Base-by-base conservation (phyloP, 805 yeast genomes). In the Ogataea nitratoaversa region DNA sequence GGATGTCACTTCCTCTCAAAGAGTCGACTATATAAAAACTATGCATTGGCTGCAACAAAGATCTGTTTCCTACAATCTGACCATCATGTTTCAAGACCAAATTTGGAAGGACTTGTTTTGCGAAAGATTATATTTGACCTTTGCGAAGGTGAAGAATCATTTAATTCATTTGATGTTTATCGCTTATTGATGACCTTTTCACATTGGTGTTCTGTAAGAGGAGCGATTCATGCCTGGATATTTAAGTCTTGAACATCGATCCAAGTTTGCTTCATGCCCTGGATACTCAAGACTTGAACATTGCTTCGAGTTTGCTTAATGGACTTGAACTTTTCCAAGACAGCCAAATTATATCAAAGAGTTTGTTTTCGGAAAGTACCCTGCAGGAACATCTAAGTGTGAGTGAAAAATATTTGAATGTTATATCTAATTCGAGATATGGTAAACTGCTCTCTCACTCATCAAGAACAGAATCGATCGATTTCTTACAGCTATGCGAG, bases 61-160 rank as follows among this genome's bases (percentile, higher is more conserved):
- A 62, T 75, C 44, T 72, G 74, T 50, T 76, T 74, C 47, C 62
- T 74, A 40, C 80, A 75, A 44, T 72, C 79, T 1, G 80, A 76
- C 51, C 82, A 76, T 49, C 76, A 70, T 52, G 68, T 72, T 16
- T 70, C 76, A 17, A 38, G 52, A 19, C 71, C 76, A n/a, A 65
- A 62, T 37, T 53, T 74, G 17, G 78, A 74, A 41, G 78, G 79
- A 0, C 44, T 51, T 30, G 69, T 64, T 45, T 56, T 76, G 60
- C 60, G 64, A 28, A 57, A 62, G 35, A 62, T 63, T 24, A 65
- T 74, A 32, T 47, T 47, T 17, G 59, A 62, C 30, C 62, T 66
- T 40, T 72, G 64, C 42, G 78, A 76, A 13, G 7, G 48, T 5
- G 68, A 60, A 3, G 66, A 69, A 0, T 49, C 52, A 2, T 45